Percentiles rank a stretch among this genome's conserved stretches.
Evolutionary conservation across 768 basidiomycete species (phyloP).

Genomic region (Lyophyllum shimeji): DNA sequence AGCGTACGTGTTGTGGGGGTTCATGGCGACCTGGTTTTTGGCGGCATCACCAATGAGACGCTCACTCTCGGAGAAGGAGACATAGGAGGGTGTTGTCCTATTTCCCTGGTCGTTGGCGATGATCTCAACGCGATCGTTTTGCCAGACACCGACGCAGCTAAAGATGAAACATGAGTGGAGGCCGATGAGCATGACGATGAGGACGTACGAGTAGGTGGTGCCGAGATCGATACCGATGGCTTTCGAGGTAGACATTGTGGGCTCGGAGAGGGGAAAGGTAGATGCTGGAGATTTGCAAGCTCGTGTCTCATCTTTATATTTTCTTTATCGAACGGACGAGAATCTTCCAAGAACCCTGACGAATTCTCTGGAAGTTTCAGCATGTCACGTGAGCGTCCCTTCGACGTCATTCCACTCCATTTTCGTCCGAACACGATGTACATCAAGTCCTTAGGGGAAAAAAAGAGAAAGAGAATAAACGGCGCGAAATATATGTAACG

Average conservation of each 20-base stretch:
- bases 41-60: constrained; percentile 99
- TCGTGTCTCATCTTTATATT: constrained; percentile 34
- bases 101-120: constrained; percentile 96
- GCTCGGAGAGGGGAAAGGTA: constrained; percentile 13
- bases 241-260: constrained; percentile 62
- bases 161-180: constrained; percentile 17
- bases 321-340: constrained; percentile 36
- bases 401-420: constrained; percentile 14
- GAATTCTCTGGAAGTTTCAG: constrained; percentile 48
- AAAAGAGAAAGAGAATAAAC: too few relatives aligned
- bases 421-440: too few relatives aligned
- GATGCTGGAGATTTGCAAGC: constrained; percentile 9
- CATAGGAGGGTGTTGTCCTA: constrained; percentile 94
- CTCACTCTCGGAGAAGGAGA: constrained; percentile 92
- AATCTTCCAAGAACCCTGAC: constrained; percentile 31
- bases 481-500: constrained; percentile 3
- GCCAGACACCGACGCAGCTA: constrained; percentile 99
- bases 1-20: constrained; percentile 85
- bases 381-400: constrained; percentile 32
- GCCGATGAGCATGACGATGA: background rate
- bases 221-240: constrained; percentile 90
- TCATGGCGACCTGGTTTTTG: constrained; percentile 99
- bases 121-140: constrained; percentile 99
- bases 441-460: too few relatives aligned
- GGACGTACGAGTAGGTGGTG: constrained; percentile 86